Base-by-base conservation (phyloP, 352 stramenopile species). In the Globisporangium yorkense region DNA sequence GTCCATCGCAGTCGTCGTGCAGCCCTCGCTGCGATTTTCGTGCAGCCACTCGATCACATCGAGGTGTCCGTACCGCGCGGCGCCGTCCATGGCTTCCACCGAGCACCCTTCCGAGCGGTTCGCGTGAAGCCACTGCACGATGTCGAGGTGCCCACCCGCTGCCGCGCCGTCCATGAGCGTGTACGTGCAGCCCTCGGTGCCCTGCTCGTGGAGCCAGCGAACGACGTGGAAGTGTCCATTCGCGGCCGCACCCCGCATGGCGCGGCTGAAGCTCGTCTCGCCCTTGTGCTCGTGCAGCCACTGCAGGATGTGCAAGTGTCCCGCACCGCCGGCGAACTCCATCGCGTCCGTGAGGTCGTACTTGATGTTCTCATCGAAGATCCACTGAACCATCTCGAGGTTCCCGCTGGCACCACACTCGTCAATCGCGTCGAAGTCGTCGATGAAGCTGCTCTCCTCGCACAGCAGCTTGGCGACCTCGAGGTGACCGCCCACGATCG, bases 41-140 rank as follows among this genome's bases (percentile, higher is more conserved):
- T 79, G 62, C 16, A 84, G 68, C 69, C 70, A 84, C 39, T 72
- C 64, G 8, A 81, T 39, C 10, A 66, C 40, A 5, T 66, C 46
- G 29, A 63, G 10, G 21, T 66, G 54, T 2, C 55, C 55, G 33
- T 51, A 51, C 24, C 37, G 31, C 6, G 55, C 55, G 16, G 57
- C 57, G 20, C 41, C 24, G 57, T 63, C 43, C 54, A 66, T 66
- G n/a, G 53, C 55, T 21, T 57, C 39, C 0, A 9, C 31, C 7
- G 49, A 57, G n/a, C 54, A 62, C 24, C 54, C 60, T 29, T 57
- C 55, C 1, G 8, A 52, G 18, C 55, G 55, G 40, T 66, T 50
- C 18, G 37, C 46, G 13, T 66, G 54, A 12, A 66, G 33, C 54
- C 55, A 66, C 60, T 66, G n/a, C n/a, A 66, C 56, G 13, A 66